Conservation (phyloP, 192 early-diverging fungal genomes). For the Dispira simplex region DNA sequence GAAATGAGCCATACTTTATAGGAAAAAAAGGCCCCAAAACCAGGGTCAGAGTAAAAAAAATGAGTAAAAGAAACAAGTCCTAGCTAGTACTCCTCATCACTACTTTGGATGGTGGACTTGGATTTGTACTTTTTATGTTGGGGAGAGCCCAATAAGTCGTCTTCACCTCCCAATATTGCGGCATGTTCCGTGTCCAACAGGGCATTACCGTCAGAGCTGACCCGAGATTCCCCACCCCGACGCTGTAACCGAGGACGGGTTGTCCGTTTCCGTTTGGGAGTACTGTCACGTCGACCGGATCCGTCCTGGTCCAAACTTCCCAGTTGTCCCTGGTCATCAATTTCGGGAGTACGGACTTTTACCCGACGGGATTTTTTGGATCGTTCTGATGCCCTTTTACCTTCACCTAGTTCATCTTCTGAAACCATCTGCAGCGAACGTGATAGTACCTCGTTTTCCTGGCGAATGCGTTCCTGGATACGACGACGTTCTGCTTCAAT, state of each 20-base stretch:
- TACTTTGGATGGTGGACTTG: conserved; percentile 18
- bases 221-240: not conserved
- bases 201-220: conserved; percentile 4
- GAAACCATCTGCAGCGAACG: conserved; percentile 13
- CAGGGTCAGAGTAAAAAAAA: not conserved
- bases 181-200: not conserved
- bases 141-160: too few species aligned
- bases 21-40: not conserved
- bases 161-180: not conserved
- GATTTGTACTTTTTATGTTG: conserved; percentile 16
- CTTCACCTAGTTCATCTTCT: conserved; percentile 16
- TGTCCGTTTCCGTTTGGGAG: conserved; percentile 8
- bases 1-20: not conserved
- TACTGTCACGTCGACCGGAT: not conserved
- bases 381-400: not conserved
- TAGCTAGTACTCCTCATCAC: conserved; percentile 11
- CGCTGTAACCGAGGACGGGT: not conserved
- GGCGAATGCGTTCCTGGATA: conserved; percentile 22
- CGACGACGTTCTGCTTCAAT: conserved; percentile 26
- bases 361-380: not conserved
- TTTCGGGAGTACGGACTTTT: not conserved
- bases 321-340: not conserved
- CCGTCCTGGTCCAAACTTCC: not conserved
- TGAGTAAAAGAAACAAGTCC: not conserved
- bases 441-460: conserved; percentile 28